A percentile compares a stretch with the other conserved stretches of the same genome.
phyloP scores from a whole-genome alignment of 192 early-diverging fungal genomes.

The Mortierella claussenii region DNA sequence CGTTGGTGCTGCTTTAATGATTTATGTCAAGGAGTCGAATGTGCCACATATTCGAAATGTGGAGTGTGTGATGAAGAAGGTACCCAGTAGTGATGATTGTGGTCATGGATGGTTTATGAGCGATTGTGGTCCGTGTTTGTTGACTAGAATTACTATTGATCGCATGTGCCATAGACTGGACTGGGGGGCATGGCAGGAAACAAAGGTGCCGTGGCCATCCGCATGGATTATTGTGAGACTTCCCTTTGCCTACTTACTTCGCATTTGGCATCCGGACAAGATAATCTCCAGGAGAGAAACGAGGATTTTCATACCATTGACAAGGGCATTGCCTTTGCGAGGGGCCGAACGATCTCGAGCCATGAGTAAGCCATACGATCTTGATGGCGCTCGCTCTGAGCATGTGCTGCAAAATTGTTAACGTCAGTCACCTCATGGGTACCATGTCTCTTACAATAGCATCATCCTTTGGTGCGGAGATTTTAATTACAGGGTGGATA shows the following conservation, averaged over 20 bases:
- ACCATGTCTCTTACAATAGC: conserved; percentile 37
- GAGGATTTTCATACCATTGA: conserved; percentile 85
- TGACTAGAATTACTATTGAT: too few species aligned
- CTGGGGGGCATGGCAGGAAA: conserved; percentile 96
- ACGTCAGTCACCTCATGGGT: too few species aligned
- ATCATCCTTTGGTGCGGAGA: conserved; percentile 90
- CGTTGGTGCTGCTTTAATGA: conserved; percentile 89
- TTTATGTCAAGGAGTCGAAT: conserved; percentile 81
- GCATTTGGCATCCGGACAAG: conserved; percentile 91
- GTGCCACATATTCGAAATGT: conserved; percentile 81
- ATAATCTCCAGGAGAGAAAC: conserved; percentile 83
- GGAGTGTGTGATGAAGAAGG: conserved; percentile 86
- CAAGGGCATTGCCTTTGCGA: conserved; percentile 75
- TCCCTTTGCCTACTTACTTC: conserved; percentile 91
- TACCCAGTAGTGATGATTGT: too few species aligned
- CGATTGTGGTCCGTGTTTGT: too few species aligned
- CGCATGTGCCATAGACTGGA: conserved; percentile 89
- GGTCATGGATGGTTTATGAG: too few species aligned
- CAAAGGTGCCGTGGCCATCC: conserved; percentile 96
- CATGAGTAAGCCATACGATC: conserved; percentile 74
- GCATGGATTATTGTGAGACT: conserved; percentile 88
- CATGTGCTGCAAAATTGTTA: too few species aligned
- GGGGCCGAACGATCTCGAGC: conserved; percentile 74
- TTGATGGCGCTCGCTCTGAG: too few species aligned
- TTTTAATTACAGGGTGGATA: conserved; percentile 90